phyloP scores from a whole-genome alignment of 148 eudicot species.

The Amaranthus palmeri region DNA sequence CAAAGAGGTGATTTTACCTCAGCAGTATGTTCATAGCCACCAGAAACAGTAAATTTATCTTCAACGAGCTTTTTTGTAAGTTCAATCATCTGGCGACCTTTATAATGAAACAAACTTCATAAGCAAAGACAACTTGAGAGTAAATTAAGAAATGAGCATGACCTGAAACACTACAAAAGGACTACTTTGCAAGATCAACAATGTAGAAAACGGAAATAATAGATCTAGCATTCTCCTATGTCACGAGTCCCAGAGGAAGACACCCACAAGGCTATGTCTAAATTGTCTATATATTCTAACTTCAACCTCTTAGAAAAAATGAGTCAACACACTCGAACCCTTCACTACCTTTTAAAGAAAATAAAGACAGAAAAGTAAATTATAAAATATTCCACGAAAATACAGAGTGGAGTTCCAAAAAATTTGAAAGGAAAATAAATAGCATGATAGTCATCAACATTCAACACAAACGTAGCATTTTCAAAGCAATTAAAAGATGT shows the following conservation, averaged over 20 bases:
- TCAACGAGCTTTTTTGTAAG: conserved; percentile 94
- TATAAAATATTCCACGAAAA: too few relatives aligned
- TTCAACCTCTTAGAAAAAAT: background rate
- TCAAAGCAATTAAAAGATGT: background rate
- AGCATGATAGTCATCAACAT: background rate
- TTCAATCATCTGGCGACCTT: conserved; percentile 98
- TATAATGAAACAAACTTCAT: conserved; percentile 21
- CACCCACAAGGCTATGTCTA: background rate
- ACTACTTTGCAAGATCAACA: background rate
- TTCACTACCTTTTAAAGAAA: too few relatives aligned
- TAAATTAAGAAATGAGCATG: background rate
- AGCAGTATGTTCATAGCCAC: conserved; percentile 84
- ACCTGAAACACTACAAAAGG: background rate
- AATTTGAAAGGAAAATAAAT: background rate
- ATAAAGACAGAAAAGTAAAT: background rate
- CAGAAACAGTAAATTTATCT: conserved; percentile 70
- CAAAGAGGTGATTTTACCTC: conserved; percentile 48
- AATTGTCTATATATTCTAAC: conserved; percentile 1
- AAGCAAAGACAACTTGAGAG: conserved; percentile 8
- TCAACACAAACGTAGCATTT: background rate
- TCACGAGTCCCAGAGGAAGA: background rate
- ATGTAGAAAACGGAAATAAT: background rate
- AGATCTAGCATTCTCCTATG: background rate
- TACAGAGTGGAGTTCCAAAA: background rate
- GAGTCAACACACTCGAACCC: too few relatives aligned